Evolutionary conservation across 805 yeast genomes (phyloP).

Genomic region (Debaryomyces maramus): DNA sequence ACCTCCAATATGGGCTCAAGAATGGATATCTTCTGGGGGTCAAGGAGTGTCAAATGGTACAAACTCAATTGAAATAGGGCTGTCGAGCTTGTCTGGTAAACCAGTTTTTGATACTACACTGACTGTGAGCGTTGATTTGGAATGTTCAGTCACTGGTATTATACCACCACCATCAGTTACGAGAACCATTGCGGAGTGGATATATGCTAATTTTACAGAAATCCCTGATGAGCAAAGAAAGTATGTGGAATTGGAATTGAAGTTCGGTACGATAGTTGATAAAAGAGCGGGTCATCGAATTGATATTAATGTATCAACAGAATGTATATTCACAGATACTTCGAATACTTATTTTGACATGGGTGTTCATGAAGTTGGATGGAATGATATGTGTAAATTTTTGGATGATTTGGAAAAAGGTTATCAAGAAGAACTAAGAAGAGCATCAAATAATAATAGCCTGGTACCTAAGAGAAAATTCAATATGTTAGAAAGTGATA

Average conservation of each 20-base stretch:
- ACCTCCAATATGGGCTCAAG: conserved; percentile 85
- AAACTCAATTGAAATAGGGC: neutral
- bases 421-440: conserved; percentile 42
- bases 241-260: conserved; percentile 68
- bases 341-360: conserved; percentile 60
- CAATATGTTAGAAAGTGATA: conserved; percentile 59
- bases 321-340: conserved; percentile 58
- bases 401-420: conserved; percentile 54
- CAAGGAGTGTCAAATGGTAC: neutral
- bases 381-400: conserved; percentile 54
- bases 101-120: conserved; percentile 31
- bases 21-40: conserved; percentile 52
- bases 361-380: conserved; percentile 64
- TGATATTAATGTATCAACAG: conserved; percentile 66
- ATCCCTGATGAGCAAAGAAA: conserved; percentile 55
- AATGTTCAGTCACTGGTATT: conserved; percentile 66
- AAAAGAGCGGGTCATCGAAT: conserved; percentile 62
- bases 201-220: conserved; percentile 75
- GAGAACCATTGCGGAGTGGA: conserved; percentile 83
- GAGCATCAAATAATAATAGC: conserved; percentile 10
- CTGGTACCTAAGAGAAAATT: conserved; percentile 50
- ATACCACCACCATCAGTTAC: conserved; percentile 80
- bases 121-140: conserved; percentile 37
- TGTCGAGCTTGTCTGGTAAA: conserved; percentile 19
- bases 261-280: conserved; percentile 70